phyloP scores from a whole-genome alignment of 2,329 filamentous ascomycete species.

The Neofusicoccum kwambonambiense region DNA sequence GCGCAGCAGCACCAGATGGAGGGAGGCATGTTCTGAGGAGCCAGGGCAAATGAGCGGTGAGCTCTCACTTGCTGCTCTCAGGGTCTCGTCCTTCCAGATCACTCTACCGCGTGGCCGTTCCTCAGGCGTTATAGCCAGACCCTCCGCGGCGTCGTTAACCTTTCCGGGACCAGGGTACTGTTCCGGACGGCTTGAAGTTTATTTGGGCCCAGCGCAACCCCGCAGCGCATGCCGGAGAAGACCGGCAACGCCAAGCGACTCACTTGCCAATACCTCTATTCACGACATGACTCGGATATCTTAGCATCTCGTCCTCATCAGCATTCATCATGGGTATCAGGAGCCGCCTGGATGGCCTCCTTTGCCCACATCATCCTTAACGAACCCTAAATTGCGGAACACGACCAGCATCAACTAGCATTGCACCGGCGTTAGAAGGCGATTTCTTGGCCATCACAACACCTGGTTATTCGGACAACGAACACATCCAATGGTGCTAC shows the following conservation, averaged over 20 bases:
- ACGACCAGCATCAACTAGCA: conserved; percentile 13
- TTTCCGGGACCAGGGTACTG: conserved; percentile 4
- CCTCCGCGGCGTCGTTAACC: conserved; percentile 5
- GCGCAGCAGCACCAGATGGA: conserved; percentile 16
- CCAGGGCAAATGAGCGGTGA: not conserved
- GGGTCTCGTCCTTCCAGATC: conserved; percentile 1
- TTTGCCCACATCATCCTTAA: not conserved
- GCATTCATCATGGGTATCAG: not conserved
- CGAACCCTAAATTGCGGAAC: not conserved
- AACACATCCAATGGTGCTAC: not conserved
- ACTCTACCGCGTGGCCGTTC: not conserved
- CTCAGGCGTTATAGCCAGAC: conserved; percentile 7
- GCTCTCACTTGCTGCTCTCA: not conserved
- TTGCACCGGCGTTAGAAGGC: conserved; percentile 12
- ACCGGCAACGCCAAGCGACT: not conserved
- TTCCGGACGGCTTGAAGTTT: conserved; percentile 6
- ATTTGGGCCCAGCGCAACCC: conserved; percentile 6
- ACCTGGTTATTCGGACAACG: not conserved
- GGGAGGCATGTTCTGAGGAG: conserved; percentile 16
- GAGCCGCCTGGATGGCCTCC: not conserved
- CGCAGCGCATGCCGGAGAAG: conserved; percentile 3
- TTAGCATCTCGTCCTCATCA: not conserved
- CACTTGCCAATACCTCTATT: not conserved
- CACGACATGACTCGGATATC: conserved; percentile 8
- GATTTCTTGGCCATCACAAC: not conserved